These are phyloP conservation scores for Trichophyton benhamiae DNA, from an alignment of 2,329 filamentous ascomycete species.

Conservation along the genomic window DNA sequence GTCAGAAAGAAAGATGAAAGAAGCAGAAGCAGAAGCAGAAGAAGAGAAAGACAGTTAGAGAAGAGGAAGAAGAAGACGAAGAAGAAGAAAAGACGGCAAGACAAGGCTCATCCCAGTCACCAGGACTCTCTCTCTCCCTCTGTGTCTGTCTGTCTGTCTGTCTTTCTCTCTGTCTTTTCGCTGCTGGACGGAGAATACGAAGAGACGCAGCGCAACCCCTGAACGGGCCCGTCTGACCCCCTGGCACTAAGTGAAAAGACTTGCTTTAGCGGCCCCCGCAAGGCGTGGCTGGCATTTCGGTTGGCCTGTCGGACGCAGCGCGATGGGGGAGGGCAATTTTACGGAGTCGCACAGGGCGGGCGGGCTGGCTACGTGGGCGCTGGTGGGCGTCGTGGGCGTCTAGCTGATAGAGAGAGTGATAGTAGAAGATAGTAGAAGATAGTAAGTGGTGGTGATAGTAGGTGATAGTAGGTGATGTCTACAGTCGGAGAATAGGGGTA, in stretches of 20 bases:
- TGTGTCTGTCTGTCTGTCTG: too few relatives aligned
- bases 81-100: not conserved
- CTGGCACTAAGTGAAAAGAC: not conserved
- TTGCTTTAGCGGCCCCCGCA: not conserved
- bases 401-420: not conserved
- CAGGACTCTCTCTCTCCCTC: too few relatives aligned
- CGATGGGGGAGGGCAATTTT: not conserved
- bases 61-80: not conserved
- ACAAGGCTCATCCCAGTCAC: too few relatives aligned
- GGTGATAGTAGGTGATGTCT: not conserved
- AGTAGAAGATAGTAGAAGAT: not conserved
- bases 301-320: not conserved
- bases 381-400: too few relatives aligned
- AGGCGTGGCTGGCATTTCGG: not conserved
- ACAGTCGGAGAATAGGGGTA: too few relatives aligned
- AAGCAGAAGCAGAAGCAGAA: constrained; percentile 11
- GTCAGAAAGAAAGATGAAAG: constrained; percentile 1
- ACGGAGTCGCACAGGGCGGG: too few relatives aligned
- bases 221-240: not conserved
- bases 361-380: too few relatives aligned
- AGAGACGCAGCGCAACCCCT: too few relatives aligned
- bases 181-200: too few relatives aligned
- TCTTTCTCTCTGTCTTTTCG: too few relatives aligned
- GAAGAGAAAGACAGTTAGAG: constrained; percentile 9
- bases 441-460: not conserved